Base-by-base conservation (phyloP, 2,329 filamentous ascomycete species). In the Triangularia setosa region DNA sequence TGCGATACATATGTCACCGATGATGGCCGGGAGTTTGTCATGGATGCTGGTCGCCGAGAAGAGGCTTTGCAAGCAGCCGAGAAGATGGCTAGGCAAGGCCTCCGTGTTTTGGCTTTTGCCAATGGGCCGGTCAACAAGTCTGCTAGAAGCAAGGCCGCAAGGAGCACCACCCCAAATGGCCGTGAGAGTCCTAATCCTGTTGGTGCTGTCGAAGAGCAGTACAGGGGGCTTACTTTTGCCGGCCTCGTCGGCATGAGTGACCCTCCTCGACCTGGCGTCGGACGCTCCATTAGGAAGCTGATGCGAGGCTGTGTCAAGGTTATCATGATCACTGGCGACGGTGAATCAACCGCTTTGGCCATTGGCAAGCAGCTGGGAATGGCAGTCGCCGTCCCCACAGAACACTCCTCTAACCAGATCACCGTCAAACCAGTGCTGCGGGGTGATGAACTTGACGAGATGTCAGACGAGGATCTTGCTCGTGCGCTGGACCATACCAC, bases 311-410 rank as follows among this genome's bases (percentile, higher is more conserved):
- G 94, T 44, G 95, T 99, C 67, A 95, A 93, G 76, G 92, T 99
- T 57, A 96, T 99, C 71, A 99, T 99, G 95, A 98, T 99, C 70
- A 99, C 95, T 9, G 95, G 95, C 64, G 95, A 99, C 76, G 92
- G 95, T 16, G 93, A 98, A 75, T 92, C 92, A 1, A 99, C 95
- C 2, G 95, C 95, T 2, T 83, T 97, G 55, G 95, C 95, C 0
- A 98, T 99, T 74, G 95, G 92, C 28, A 92, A 86, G 76, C 94
- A 97, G 73, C 83, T 99, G n/a, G 95, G 95, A 48, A 99, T 99
- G 92, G 87, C 89, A 1, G 86, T 98, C 63, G 84, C 83, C 11
- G 76, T 78, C 61, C 80, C 80, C 68, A 84, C 78, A 66, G 84
- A 77, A 66, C 82, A 82, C 72, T 80, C 77, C 53, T 76, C 77